A percentile compares a stretch with the other conserved stretches of the same genome.
Conservation (phyloP, 2,329 filamentous ascomycete genomes). For the Aspergillus eucalypticola region DNA sequence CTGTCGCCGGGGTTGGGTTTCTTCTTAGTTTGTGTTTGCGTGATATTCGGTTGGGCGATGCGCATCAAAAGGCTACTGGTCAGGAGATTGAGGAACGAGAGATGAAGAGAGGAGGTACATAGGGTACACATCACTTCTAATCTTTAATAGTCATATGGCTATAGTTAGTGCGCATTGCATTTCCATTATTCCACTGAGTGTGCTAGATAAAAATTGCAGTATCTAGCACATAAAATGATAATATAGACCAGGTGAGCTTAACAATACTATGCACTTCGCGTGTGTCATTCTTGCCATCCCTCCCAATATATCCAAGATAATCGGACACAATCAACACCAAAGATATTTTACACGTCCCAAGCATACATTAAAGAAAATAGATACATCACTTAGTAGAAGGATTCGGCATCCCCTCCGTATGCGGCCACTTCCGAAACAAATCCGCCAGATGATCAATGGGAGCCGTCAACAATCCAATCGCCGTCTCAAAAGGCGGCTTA, state of each 20-base stretch:
- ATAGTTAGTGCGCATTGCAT: too few relatives aligned
- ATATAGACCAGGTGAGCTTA: too few relatives aligned
- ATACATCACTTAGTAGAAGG: slow-evolving; percentile 1
- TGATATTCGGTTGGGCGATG: neutral
- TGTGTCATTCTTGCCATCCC: too few relatives aligned
- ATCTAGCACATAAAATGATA: accelerated
- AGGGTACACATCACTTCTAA: too few relatives aligned
- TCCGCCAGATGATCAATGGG: slow-evolving; percentile 58
- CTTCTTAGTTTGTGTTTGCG: neutral
- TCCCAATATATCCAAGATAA: too few relatives aligned
- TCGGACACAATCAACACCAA: too few relatives aligned
- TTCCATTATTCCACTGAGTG: too few relatives aligned
- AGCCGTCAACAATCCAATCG: slow-evolving; percentile 54
- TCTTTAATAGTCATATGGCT: too few relatives aligned
- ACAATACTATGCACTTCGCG: too few relatives aligned
- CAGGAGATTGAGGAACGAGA: neutral
- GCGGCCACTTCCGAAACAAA: slow-evolving; percentile 50
- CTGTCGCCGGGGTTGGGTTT: neutral
- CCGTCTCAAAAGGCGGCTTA: slow-evolving; percentile 57
- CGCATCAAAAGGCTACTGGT: neutral
- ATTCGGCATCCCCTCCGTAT: slow-evolving; percentile 8
- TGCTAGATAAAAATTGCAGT: too few relatives aligned
- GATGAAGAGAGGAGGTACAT: neutral
- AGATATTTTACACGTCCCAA: too few relatives aligned
- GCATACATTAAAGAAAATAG: too few relatives aligned